phyloP scores from a whole-genome alignment of 192 early-diverging fungal genomes.

The Linnemannia zychae region DNA sequence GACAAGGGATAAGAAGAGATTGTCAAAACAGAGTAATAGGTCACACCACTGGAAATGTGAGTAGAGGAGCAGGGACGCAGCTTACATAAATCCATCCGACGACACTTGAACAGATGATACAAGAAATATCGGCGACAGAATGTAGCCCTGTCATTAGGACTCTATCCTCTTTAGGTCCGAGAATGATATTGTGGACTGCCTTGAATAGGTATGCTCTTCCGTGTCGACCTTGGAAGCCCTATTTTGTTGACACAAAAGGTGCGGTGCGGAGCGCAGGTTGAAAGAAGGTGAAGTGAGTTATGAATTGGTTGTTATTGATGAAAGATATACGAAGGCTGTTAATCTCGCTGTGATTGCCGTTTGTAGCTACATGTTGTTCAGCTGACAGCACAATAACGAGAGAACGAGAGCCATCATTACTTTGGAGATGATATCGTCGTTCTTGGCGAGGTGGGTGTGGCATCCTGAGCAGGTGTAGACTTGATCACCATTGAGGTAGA shows the following conservation, averaged over 20 bases:
- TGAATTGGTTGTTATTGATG: background rate
- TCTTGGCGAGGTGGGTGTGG: conserved; percentile 66
- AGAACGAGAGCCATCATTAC: conserved; percentile 7
- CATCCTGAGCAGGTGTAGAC: conserved; percentile 69
- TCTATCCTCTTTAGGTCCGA: conserved; percentile 68
- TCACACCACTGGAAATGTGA: too few species aligned
- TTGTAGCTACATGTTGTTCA: background rate
- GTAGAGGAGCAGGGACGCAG: background rate
- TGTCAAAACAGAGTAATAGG: too few species aligned
- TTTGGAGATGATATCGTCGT: conserved; percentile 72
- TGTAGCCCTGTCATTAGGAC: conserved; percentile 71
- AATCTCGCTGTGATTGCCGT: background rate
- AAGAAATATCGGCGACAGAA: conserved; percentile 69
- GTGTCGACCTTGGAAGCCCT: conserved; percentile 67
- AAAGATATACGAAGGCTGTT: background rate
- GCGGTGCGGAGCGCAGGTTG: background rate
- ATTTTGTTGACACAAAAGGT: background rate
- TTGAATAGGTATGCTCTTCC: conserved; percentile 70
- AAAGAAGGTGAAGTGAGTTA: background rate
- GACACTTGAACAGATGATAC: conserved; percentile 61
- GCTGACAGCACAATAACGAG: background rate
- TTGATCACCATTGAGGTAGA: conserved; percentile 58
- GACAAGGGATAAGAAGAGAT: background rate
- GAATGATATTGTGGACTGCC: conserved; percentile 63
- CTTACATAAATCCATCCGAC: conserved; percentile 73